A percentile compares a stretch with the other conserved stretches of the same genome.
phyloP scores from a whole-genome alignment of 495 filamentous ascomycete species.

The Neurospora intermedia region DNA sequence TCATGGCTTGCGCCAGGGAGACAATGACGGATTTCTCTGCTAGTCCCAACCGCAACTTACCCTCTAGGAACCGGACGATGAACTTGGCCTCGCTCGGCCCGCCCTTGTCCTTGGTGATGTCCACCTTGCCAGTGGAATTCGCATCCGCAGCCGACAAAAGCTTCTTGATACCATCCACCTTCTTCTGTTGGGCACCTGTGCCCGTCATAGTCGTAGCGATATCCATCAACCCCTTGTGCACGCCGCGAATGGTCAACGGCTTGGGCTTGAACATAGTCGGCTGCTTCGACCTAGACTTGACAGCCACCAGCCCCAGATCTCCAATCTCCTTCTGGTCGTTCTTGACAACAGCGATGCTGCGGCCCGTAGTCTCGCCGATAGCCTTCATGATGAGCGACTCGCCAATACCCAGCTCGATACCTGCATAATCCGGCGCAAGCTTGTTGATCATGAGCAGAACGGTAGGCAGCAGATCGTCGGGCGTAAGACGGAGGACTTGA shows the following conservation, averaged over 20 bases:
- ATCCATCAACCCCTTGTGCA: constrained; percentile 77
- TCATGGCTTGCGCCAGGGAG: constrained; percentile 76
- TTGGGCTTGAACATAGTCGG: constrained; percentile 97
- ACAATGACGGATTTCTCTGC: constrained; percentile 90
- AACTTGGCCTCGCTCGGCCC: constrained; percentile 92
- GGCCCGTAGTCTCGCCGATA: constrained; percentile 86
- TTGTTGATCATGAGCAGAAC: constrained; percentile 97
- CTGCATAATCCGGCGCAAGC: constrained; percentile 89
- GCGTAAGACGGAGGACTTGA: constrained; percentile 85
- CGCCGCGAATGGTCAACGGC: constrained; percentile 71
- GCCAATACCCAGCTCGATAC: constrained; percentile 91
- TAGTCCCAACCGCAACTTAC: constrained; percentile 81
- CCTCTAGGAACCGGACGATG: constrained; percentile 84
- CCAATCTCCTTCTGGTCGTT: constrained; percentile 92
- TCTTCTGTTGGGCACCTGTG: constrained; percentile 78
- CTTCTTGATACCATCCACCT: constrained; percentile 92
- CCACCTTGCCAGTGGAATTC: constrained; percentile 58
- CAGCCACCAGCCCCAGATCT: constrained; percentile 86
- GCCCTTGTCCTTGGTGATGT: constrained; percentile 87
- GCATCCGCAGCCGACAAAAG: constrained; percentile 78
- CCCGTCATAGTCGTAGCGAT: constrained; percentile 74
- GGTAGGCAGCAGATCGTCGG: constrained; percentile 74
- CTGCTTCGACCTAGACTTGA: constrained; percentile 87
- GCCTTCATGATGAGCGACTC: constrained; percentile 98
- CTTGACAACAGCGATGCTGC: constrained; percentile 79